Conservation (phyloP, 2,329 filamentous ascomycete species). For the Ophiostoma montium region DNA sequence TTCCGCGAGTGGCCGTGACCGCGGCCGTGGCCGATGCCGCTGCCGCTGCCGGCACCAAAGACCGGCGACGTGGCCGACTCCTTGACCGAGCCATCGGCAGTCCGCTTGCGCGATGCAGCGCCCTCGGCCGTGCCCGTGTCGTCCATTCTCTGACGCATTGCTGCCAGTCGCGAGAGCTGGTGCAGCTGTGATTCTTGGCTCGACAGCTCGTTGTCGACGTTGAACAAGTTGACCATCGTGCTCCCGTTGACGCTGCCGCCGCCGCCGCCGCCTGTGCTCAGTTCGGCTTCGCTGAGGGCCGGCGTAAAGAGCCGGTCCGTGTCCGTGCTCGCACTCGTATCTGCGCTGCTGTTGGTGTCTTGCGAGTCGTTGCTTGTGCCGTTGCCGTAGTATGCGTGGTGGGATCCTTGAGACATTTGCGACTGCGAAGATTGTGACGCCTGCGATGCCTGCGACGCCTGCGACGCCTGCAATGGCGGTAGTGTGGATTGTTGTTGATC, state of each 20-base stretch:
- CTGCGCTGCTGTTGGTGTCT: conserved; percentile 22
- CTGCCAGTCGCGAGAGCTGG: conserved; percentile 43
- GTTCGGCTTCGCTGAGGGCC: conserved; percentile 27
- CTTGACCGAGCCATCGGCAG: conserved; percentile 62
- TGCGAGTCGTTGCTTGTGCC: conserved; percentile 15
- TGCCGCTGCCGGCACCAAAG: conserved; percentile 15
- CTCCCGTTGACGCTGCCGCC: conserved; percentile 13
- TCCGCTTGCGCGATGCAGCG: conserved; percentile 50
- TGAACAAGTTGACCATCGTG: neutral
- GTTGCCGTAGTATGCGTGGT: neutral
- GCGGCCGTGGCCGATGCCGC: neutral
- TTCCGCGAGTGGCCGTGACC: conserved; percentile 49
- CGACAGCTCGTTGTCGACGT: conserved; percentile 20
- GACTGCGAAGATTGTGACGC: conserved; percentile 10
- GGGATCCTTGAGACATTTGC: neutral
- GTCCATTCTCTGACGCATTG: conserved; percentile 34
- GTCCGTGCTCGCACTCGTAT: conserved; percentile 24
- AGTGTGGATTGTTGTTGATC: conserved; percentile 10
- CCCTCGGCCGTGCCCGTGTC: conserved; percentile 22
- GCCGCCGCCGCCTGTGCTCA: conserved; percentile 24
- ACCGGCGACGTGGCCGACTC: conserved; percentile 33
- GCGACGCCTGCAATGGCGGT: neutral
- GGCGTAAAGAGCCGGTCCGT: conserved; percentile 30
- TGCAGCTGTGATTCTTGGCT: conserved; percentile 43
- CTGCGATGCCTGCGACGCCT: conserved; percentile 9